phyloP scores from a whole-genome alignment of 768 basidiomycete genomes.

The Tylopilus rubrobrunneus region DNA sequence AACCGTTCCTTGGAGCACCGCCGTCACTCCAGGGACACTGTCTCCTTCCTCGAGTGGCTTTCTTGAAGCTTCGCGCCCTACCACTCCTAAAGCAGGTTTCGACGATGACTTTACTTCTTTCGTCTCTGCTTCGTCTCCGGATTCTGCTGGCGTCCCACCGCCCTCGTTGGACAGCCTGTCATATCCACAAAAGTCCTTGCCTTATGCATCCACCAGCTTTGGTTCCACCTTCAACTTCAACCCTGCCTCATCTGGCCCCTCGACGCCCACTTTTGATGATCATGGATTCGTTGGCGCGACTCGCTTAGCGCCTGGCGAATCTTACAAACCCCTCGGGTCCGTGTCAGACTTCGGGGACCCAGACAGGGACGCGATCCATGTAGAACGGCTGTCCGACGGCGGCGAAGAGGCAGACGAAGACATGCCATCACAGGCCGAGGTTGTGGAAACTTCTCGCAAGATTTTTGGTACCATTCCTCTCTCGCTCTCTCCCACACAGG shows the following conservation, averaged over 20 bases:
- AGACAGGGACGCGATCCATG: conserved; percentile 31
- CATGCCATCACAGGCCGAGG: conserved; percentile 49
- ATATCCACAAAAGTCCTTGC: neutral
- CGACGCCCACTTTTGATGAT: conserved; percentile 25
- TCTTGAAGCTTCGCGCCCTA: conserved; percentile 18
- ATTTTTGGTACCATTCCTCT: conserved; percentile 42
- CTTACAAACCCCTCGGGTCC: conserved; percentile 55
- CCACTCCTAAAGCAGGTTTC: conserved; percentile 44
- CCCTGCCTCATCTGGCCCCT: conserved; percentile 18
- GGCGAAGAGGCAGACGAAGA: conserved; percentile 19
- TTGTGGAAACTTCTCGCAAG: conserved; percentile 42
- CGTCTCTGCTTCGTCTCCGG: conserved; percentile 51
- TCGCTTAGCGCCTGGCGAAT: conserved; percentile 18
- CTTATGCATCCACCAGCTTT: conserved; percentile 19
- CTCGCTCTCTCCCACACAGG: conserved; percentile 17
- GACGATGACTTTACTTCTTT: conserved; percentile 83
- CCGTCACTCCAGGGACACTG: conserved; percentile 26
- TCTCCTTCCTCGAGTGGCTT: conserved; percentile 25
- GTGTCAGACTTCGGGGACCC: conserved; percentile 54
- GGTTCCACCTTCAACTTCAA: conserved; percentile 29
- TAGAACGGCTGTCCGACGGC: conserved; percentile 5
- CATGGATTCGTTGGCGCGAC: conserved; percentile 13
- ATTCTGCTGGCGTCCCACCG: neutral
- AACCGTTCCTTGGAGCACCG: conserved; percentile 40
- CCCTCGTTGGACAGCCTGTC: neutral